Conservation (phyloP, 2,329 filamentous ascomycete species). For the Pleoardoris graminearum region DNA sequence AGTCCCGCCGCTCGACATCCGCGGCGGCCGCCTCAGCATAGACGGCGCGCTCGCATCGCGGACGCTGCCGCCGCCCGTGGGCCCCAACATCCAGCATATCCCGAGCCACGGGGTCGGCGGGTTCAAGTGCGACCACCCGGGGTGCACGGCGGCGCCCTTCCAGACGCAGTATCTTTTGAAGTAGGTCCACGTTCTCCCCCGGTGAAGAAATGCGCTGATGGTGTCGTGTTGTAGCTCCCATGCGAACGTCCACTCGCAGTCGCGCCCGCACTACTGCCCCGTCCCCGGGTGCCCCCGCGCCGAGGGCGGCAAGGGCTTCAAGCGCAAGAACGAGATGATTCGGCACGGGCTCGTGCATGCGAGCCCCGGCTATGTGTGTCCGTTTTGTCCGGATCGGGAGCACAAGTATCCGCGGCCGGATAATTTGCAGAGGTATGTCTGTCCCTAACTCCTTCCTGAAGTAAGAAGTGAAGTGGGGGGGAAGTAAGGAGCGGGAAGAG, state of each 20-base stretch:
- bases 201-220: not conserved
- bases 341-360: constrained; percentile 87
- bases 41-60: constrained; percentile 35
- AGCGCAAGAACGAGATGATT: constrained; percentile 72
- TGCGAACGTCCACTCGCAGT: constrained; percentile 67
- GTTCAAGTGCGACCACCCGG: constrained; percentile 60
- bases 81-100: constrained; percentile 35
- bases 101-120: constrained; percentile 33
- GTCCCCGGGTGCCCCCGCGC: constrained; percentile 60
- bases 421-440: constrained; percentile 82
- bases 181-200: constrained; percentile 46
- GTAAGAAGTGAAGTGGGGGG: not conserved
- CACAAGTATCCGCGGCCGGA: constrained; percentile 95
- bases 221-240: constrained; percentile 60
- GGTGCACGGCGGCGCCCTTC: constrained; percentile 73
- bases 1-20: constrained; percentile 32
- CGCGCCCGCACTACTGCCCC: constrained; percentile 66
- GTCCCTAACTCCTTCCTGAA: too few species aligned
- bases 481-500: not conserved
- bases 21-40: constrained; percentile 35
- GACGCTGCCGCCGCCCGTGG: constrained; percentile 37
- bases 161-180: constrained; percentile 78
- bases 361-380: constrained; percentile 93
- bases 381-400: constrained; percentile 91
- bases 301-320: constrained; percentile 68